These are phyloP conservation scores for Solanum megistacrolobum DNA, from an alignment of 257 asterid species.

Conservation along the genomic window DNA sequence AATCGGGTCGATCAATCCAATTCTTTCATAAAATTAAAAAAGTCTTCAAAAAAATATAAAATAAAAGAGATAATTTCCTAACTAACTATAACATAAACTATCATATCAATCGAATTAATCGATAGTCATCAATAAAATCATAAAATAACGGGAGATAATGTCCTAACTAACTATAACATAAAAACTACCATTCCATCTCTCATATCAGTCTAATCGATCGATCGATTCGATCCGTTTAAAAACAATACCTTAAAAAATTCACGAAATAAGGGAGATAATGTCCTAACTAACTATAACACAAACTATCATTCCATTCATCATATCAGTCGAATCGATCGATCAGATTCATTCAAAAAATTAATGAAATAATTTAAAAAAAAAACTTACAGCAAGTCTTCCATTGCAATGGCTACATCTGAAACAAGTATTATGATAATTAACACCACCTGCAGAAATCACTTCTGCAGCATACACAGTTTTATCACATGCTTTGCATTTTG, in stretches of 20 bases:
- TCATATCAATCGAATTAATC: background rate
- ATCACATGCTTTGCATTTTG: conserved; percentile 59
- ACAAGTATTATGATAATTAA: conserved; percentile 45
- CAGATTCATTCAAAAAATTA: background rate
- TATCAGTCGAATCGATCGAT: background rate
- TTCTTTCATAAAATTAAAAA: background rate
- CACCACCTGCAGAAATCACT: conserved; percentile 51
- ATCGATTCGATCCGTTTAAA: background rate
- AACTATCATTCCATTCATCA: background rate
- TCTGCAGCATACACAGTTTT: conserved; percentile 51
- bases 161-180: background rate
- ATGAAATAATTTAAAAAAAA: background rate
- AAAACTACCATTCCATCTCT: background rate
- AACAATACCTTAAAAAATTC: too few relatives aligned
- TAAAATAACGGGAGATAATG: background rate
- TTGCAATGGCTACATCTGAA: conserved; percentile 58
- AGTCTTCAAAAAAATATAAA: background rate
- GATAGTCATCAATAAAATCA: background rate
- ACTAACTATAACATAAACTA: background rate
- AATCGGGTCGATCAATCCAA: background rate
- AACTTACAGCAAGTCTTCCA: conserved; percentile 45
- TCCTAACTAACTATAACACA: background rate
- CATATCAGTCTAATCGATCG: background rate
- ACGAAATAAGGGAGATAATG: too few relatives aligned
- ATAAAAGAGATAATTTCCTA: background rate